These are phyloP conservation scores for Malassezia dermatis DNA, from an alignment of 1,284 basidiomycete species.

Conservation along the genomic window DNA sequence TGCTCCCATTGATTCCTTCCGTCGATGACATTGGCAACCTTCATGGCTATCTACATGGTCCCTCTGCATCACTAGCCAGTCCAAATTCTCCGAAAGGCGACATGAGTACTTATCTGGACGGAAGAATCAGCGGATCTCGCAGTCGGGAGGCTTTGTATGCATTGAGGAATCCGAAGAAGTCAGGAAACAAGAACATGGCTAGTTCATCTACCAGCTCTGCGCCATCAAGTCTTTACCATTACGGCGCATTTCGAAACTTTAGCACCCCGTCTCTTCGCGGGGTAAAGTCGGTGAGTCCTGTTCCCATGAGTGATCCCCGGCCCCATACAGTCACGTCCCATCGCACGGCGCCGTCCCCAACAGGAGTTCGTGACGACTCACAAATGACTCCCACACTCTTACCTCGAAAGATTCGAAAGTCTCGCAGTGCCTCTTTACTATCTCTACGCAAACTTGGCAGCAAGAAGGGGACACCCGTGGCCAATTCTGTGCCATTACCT, in stretches of 20 bases:
- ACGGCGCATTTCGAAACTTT: neutral
- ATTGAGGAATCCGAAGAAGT: neutral
- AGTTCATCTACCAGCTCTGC: neutral
- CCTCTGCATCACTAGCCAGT: neutral
- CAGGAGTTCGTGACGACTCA: neutral
- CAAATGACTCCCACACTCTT: neutral
- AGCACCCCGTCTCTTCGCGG: constrained; percentile 1
- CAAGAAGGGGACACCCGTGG: neutral
- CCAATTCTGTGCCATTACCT: neutral
- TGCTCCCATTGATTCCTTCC: constrained; percentile 12
- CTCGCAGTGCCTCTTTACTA: neutral
- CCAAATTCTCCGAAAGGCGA: neutral
- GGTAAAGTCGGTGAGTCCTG: neutral
- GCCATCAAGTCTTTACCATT: neutral
- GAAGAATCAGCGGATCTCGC: neutral
- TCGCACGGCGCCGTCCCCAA: neutral
- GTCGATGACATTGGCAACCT: constrained; percentile 1
- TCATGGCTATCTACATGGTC: constrained; percentile 7
- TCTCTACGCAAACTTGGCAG: neutral
- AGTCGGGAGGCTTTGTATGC: neutral
- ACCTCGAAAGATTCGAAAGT: neutral
- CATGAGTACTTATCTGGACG: neutral
- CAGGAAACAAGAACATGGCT: neutral
- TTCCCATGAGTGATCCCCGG: neutral
- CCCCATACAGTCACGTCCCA: neutral